Percentiles rank a stretch among this genome's conserved stretches.
phyloP scores from a whole-genome alignment of 768 basidiomycete genomes.

The Russula sp. region DNA sequence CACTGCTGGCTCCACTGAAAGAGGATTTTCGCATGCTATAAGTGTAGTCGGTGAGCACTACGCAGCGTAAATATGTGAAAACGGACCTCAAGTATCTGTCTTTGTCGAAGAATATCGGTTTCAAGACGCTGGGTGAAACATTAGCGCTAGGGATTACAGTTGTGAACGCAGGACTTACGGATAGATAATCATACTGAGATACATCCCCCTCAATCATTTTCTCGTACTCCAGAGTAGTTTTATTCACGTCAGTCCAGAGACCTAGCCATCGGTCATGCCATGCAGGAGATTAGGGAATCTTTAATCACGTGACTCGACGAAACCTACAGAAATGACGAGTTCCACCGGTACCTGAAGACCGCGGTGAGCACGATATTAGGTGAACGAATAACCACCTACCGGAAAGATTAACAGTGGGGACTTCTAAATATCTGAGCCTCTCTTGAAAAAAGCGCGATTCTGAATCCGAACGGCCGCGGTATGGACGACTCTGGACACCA shows the following conservation, averaged over 20 bases:
- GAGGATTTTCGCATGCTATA: conserved; percentile 16
- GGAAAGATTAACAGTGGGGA: background rate
- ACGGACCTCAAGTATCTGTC: conserved; percentile 5
- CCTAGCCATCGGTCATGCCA: conserved; percentile 2
- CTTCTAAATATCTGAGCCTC: conserved; percentile 14
- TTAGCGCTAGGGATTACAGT: background rate
- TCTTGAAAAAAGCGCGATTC: background rate
- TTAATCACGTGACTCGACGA: background rate
- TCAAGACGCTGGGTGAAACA: background rate
- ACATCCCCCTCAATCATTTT: background rate
- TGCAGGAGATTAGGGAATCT: background rate
- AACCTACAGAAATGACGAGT: conserved; percentile 6
- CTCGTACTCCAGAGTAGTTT: background rate
- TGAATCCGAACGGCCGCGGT: background rate
- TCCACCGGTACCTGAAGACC: background rate
- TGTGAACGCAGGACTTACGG: background rate
- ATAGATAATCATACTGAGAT: conserved; percentile 16
- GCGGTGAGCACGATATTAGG: background rate
- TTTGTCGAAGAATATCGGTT: background rate
- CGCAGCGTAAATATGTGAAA: background rate
- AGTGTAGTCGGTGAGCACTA: background rate
- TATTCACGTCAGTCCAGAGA: conserved; percentile 9
- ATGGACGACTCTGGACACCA: background rate
- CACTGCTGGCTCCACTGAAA: conserved; percentile 6
- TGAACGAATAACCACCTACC: background rate